These are phyloP conservation scores for Hansenula lynferdii DNA, from an alignment of 1,139 yeast genomes.

Conservation along the genomic window DNA sequence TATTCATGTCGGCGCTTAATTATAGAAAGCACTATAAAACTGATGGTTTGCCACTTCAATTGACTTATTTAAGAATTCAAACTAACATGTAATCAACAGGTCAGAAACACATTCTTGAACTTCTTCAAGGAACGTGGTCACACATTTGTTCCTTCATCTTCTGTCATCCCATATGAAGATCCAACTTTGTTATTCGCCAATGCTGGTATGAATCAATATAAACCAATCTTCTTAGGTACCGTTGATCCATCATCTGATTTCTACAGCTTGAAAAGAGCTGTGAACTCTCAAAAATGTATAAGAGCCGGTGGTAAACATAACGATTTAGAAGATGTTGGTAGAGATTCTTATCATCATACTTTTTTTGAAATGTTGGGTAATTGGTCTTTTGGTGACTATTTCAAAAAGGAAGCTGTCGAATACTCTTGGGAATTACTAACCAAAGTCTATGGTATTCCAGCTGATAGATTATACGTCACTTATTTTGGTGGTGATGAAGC, in stretches of 20 bases:
- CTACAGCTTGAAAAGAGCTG: conserved; percentile 79
- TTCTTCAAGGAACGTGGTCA: conserved; percentile 70
- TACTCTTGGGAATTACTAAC: conserved; percentile 93
- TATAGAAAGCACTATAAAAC: neutral
- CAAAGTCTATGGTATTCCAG: conserved; percentile 69
- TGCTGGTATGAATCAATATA: conserved; percentile 99
- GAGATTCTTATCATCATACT: conserved; percentile 96
- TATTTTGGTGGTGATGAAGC: conserved; percentile 90
- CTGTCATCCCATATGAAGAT: conserved; percentile 96
- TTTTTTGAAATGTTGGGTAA: conserved; percentile 99
- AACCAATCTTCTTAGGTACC: conserved; percentile 94
- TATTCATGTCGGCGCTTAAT: neutral
- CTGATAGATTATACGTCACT: conserved; percentile 84
- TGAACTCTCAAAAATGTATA: conserved; percentile 95
- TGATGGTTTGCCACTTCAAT: neutral
- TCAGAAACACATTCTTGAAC: conserved; percentile 82
- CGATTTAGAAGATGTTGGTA: conserved; percentile 97
- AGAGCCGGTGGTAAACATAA: conserved; percentile 99
- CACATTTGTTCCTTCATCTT: conserved; percentile 83
- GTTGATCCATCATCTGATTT: conserved; percentile 93
- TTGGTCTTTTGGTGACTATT: conserved; percentile 99
- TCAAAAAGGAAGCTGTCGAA: conserved; percentile 86
- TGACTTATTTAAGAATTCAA: neutral
- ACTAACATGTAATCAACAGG: conserved; percentile 29
- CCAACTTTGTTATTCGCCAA: conserved; percentile 94